Base-by-base conservation (phyloP, 2,329 filamentous ascomycete species). In the Biscogniauxia mediterranea region DNA sequence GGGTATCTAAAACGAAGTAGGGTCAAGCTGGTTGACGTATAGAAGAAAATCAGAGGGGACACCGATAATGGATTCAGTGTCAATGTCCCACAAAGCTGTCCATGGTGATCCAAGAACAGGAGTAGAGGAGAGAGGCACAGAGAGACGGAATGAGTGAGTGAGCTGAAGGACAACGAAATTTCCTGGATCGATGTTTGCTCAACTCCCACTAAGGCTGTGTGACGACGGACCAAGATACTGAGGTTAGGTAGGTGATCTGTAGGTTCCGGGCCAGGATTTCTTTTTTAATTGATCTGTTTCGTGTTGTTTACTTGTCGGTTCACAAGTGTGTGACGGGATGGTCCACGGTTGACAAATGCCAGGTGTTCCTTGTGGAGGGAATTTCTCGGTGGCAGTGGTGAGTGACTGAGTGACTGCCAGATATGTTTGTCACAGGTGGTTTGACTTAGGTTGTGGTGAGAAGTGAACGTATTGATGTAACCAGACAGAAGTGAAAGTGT, bases 1-100 rank as follows among this genome's bases (percentile, higher is more conserved):
- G 64, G 68, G 68, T 70, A 69, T 69, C 61, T 67, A 58, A 56
- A 62, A 62, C 58, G 60, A 64, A 64, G 53, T 59, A 55, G 52
- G 57, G 56, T 61, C 63, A 65, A 71, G 54, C 68, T 69, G 17
- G 68, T 57, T 67, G 65, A 59, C 60, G 52, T 17, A 32, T 42
- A 56, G 60, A 63, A 67, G 52, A 15, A 65, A 68, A 64, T 60
- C 42, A 64, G 51, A 46, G 32, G 60, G 51, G 55, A 52, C 58
- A 57, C 58, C 52, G 57, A 62, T 55, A 58, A 62, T 46, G 58
- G 59, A 28, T 32, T 57, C 55, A 61, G 52, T 52, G 55, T 53
- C 26, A 64, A 51, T 49, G 54, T 55, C 55, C 52, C 54, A 61
- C 54, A 51, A 55, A 56, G 49, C 21, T 61, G 59, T 53, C 51